Evolutionary conservation across 208 protist genomes (phyloP).

Genomic region (Acanthamoeba lugdunensis): DNA sequence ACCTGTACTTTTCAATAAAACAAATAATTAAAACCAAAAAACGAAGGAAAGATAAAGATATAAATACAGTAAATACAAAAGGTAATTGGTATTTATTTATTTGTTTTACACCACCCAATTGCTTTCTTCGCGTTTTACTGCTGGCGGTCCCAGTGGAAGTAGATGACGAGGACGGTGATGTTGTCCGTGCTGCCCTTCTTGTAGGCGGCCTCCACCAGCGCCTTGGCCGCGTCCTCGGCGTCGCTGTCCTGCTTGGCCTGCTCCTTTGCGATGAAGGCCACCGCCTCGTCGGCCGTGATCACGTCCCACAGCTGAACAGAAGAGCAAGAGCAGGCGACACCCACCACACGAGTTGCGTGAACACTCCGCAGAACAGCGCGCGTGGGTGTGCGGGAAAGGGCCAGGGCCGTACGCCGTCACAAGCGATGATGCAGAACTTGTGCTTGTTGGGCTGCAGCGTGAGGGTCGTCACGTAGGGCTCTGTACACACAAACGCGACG

Average conservation of each 20-base stretch:
- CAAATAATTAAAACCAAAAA: too few species aligned
- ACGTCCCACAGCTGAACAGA: conserved; percentile 38
- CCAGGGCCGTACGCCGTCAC: conserved; percentile 26
- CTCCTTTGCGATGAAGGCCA: conserved; percentile 16
- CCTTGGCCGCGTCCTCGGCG: conserved; percentile 36
- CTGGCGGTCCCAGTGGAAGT: conserved; percentile 22
- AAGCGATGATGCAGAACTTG: conserved; percentile 58
- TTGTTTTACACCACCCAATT: too few species aligned
- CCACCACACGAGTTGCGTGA: background rate
- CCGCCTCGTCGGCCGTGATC: conserved; percentile 22
- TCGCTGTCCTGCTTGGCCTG: background rate
- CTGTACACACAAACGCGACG: background rate
- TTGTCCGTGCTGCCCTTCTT: conserved; percentile 60
- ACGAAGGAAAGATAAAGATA: too few species aligned
- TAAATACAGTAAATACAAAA: too few species aligned
- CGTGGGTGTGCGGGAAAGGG: background rate
- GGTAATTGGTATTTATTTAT: too few species aligned
- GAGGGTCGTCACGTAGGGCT: conserved; percentile 38
- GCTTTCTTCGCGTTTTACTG: too few species aligned
- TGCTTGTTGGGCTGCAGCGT: conserved; percentile 45
- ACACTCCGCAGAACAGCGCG: background rate
- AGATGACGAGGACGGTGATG: conserved; percentile 46
- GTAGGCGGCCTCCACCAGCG: conserved; percentile 51
- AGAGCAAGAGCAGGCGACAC: background rate
- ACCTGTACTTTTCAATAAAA: too few species aligned